Base-by-base conservation (phyloP, 768 basidiomycete genomes). In the Asterophora lycoperdoides region DNA sequence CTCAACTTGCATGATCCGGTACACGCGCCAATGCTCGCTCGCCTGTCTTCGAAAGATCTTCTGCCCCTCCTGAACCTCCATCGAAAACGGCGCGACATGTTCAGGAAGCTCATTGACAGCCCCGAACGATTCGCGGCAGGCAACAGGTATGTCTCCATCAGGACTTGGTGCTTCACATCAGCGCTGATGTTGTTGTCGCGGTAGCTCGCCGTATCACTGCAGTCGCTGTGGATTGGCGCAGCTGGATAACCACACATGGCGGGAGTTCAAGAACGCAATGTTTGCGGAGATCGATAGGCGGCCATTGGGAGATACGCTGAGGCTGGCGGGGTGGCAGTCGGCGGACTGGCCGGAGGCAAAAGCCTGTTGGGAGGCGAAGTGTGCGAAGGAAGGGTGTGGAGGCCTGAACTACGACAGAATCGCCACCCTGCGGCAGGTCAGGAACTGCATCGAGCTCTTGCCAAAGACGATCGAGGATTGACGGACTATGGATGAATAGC, bases 351-450 rank as follows among this genome's bases (percentile, higher is more conserved):
- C 73, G 0, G 78, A 79, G 56, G 78, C 83, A 28, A 67, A 68
- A 59, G 73, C 75, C 3, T 86, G 81, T 55, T 86, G 84, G 83
- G 72, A 73, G 38, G 76, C 83, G 1, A 73, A 64, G 45, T 87
- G 84, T 56, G 52, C 63, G n/a, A 74, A 73, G 57, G 15, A 51
- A 23, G 74, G 64, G 1, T 86, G 85, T 56, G 69, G 67, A 13
- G 76, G 75, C 1, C 61, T 77, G 36, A 75, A 81, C 50, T 87
- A 86, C 47, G 82, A 86, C 60, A 75, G 76, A 60, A 55, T 63
- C 15, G 75, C 77, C 42, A 80, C 85, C 30, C 59, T 85, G 49
- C 76, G 73, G 42, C 75, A 81, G 48, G 80, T 87, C 50, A 68
- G 68, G 42, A 71, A 75, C 14, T 81, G 82, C 59, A 68, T 87